Percentiles rank a stretch among this genome's conserved stretches.
Evolutionary conservation across 2,329 filamentous ascomycete genomes (phyloP).

Genomic region (Fusarium mexicanum): DNA sequence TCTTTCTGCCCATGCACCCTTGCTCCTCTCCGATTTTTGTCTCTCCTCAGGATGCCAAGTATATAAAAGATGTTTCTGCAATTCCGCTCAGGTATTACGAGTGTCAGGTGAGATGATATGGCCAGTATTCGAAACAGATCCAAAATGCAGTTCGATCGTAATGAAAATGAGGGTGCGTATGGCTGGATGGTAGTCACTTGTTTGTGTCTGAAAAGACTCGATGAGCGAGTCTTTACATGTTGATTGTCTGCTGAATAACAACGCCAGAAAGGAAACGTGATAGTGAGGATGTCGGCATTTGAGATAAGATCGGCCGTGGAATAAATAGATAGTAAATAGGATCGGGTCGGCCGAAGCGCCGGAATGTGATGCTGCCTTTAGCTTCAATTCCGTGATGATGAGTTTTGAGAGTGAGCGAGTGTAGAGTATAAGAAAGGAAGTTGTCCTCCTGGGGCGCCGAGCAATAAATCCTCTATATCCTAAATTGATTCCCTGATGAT

Average conservation of each 20-base stretch:
- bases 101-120: background rate
- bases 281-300: background rate
- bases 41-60: constrained; percentile 15
- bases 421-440: constrained; percentile 16
- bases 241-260: constrained; percentile 2
- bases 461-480: constrained; percentile 42
- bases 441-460: constrained; percentile 36
- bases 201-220: background rate
- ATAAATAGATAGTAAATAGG: constrained; percentile 3
- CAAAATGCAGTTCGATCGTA: background rate
- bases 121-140: background rate
- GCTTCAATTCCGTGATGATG: background rate
- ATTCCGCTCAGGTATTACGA: constrained; percentile 15
- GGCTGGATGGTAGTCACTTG: background rate
- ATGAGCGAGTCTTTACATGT: constrained; percentile 16
- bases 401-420: background rate
- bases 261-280: constrained; percentile 18
- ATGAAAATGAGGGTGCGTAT: background rate
- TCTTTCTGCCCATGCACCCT: background rate
- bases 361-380: background rate
- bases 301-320: background rate
- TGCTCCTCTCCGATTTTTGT: constrained; percentile 1
- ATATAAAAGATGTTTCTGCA: constrained; percentile 1
- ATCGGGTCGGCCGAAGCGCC: constrained; percentile 8
- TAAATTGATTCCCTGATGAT: constrained; percentile 26